phyloP scores from a whole-genome alignment of 345 rosid species.

The Leavenworthia alabamica region DNA sequence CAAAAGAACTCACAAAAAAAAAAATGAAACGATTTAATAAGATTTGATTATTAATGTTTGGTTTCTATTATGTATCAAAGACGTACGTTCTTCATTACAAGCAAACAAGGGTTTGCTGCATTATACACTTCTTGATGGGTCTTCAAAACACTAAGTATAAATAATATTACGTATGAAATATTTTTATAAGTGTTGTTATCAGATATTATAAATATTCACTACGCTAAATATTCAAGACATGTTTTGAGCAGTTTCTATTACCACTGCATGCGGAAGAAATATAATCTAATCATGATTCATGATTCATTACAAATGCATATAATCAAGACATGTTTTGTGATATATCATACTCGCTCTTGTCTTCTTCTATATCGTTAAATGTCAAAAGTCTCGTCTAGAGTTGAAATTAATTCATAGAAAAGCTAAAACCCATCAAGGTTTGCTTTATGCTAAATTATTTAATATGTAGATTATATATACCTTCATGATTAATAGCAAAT shows the following conservation, averaged over 20 bases:
- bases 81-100: not conserved
- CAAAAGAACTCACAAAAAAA: not conserved
- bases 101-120: not conserved
- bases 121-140: not conserved
- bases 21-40: not conserved
- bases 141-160: not conserved
- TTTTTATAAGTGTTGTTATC: not conserved
- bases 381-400: conserved; percentile 32
- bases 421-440: not conserved
- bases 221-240: too few species aligned
- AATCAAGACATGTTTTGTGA: conserved; percentile 2
- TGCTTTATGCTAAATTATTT: conserved; percentile 9
- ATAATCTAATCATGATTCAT: not conserved
- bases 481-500: conserved; percentile 12
- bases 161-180: not conserved
- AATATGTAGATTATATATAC: not conserved
- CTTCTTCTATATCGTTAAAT: conserved; percentile 2
- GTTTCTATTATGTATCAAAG: not conserved
- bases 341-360: not conserved
- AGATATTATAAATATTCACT: not conserved
- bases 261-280: not conserved
- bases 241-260: too few species aligned
- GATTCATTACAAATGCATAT: not conserved
- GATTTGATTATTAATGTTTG: not conserved
- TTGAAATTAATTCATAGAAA: conserved; percentile 10